Conservation (phyloP, 495 filamentous ascomycete genomes). For the Penicillium paxilli region DNA sequence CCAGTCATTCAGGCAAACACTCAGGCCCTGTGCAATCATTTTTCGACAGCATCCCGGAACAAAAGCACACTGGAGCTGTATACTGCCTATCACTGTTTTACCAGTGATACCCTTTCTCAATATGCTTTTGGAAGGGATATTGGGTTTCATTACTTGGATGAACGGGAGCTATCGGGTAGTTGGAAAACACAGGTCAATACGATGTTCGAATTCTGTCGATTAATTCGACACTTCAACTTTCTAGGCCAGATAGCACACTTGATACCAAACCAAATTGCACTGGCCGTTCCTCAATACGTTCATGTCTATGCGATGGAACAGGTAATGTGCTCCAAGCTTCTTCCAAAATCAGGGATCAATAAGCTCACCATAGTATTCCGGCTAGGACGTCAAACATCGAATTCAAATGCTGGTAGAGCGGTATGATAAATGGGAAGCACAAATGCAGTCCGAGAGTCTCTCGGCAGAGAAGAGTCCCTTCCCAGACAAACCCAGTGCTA, state of each 20-base stretch:
- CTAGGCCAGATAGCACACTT: not conserved
- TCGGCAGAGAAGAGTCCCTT: not conserved
- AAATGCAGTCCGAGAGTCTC: not conserved
- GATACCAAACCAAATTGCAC: not conserved
- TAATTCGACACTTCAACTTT: constrained; percentile 7
- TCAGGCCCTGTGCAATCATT: constrained; percentile 8
- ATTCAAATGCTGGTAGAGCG: not conserved
- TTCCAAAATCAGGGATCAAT: not conserved
- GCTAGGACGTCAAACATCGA: not conserved
- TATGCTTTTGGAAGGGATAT: constrained; percentile 31
- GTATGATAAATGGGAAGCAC: not conserved
- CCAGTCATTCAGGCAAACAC: constrained; percentile 31
- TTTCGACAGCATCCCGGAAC: not conserved
- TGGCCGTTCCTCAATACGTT: not conserved
- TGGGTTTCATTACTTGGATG: constrained; percentile 12
- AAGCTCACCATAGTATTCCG: not conserved
- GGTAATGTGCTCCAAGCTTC: not conserved
- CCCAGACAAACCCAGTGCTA: not conserved
- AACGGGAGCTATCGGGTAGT: not conserved
- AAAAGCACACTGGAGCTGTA: constrained; percentile 35
- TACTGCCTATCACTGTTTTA: constrained; percentile 39
- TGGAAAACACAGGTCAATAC: constrained; percentile 15
- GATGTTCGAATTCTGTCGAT: constrained; percentile 7
- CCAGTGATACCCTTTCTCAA: constrained; percentile 42
- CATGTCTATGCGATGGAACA: constrained; percentile 11